Evolutionary conservation across 768 basidiomycete genomes (phyloP).

Genomic region (Calocera cornea): DNA sequence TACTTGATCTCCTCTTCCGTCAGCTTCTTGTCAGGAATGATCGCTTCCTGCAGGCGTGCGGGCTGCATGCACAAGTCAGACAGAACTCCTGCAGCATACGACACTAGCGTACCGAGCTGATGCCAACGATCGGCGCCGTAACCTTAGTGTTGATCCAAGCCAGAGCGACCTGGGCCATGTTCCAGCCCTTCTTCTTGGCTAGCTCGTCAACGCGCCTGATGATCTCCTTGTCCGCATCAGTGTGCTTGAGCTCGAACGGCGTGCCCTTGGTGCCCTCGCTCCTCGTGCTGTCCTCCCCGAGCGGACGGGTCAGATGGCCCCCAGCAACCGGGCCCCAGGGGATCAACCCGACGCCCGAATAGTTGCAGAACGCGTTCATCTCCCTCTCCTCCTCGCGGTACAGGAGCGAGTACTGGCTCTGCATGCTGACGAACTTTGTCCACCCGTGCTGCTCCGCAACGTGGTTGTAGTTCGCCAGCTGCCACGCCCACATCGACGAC

Average conservation of each 20-base stretch:
- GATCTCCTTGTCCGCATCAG: conserved; percentile 26
- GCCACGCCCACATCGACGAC: conserved; percentile 42
- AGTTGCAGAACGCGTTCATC: conserved; percentile 14
- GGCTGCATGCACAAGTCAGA: neutral
- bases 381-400: conserved; percentile 18
- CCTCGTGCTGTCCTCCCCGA: conserved; percentile 19
- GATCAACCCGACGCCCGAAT: conserved; percentile 6
- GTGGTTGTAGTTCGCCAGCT: conserved; percentile 26
- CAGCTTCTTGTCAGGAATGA: conserved; percentile 19
- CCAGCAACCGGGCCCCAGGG: conserved; percentile 10
- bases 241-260: conserved; percentile 17
- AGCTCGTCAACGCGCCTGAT: conserved; percentile 31
- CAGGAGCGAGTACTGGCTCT: conserved; percentile 15
- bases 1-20: conserved; percentile 23
- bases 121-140: conserved; percentile 34
- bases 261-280: conserved; percentile 14
- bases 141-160: conserved; percentile 33
- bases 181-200: conserved; percentile 28
- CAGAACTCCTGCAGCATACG: neutral
- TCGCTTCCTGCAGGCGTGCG: conserved; percentile 21
- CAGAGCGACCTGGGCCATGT: conserved; percentile 36
- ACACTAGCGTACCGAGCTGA: conserved; percentile 21
- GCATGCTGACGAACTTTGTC: conserved; percentile 18
- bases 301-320: conserved; percentile 31
- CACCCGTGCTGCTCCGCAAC: conserved; percentile 17